Base-by-base conservation (phyloP, 768 basidiomycete species). In the Macrolepiota dolichaula region DNA sequence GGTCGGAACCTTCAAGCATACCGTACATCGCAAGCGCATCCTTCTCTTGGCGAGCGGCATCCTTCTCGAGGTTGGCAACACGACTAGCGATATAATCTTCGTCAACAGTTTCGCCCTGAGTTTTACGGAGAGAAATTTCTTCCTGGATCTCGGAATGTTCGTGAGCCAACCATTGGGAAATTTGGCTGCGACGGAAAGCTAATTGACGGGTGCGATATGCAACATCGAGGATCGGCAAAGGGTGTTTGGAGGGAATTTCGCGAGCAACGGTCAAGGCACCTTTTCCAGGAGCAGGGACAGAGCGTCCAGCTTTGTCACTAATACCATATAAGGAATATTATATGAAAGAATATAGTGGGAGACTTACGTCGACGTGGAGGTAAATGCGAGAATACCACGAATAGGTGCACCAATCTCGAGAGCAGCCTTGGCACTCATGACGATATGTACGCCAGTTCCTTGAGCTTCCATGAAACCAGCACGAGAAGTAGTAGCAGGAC, bases 291-390 rank as follows among this genome's bases (percentile, higher is more conserved):
- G 97, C 97, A 49, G 97, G 97, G 59, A 99, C 87, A 3, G 96
- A 98, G 53, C 97, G 94, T 17, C 97, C 97, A 62, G 97, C 96
- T 77, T 99, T 99, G 80, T 99, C 97, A 66, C 92, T 96, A 65
- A 10, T 15, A 38, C 25, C 42, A 25, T 36, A 47, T 46, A 12
- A 55, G 55, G 46, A 37, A 25, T 36, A 27, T 2, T 29, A 37
- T 29, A 3, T 2, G 37, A 15, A 10, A 17, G 51, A 11, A 37
- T 25, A 59, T 25, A 2, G 36, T 51, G 36, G 24, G 52, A 32
- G 11, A 81, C 91, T 70, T 73, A 94, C 91, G 92, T 94, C 7
- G 94, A 94, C 2, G 97, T 99, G 2, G 96, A 95, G 1, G 97
- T 97, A 81, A 93, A 98, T 1, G 88, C 95, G 62, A 99, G 82